These are phyloP conservation scores for Haplosporangium sp. DNA, from an alignment of 371 early-diverging fungal genomes.

Conservation along the genomic window DNA sequence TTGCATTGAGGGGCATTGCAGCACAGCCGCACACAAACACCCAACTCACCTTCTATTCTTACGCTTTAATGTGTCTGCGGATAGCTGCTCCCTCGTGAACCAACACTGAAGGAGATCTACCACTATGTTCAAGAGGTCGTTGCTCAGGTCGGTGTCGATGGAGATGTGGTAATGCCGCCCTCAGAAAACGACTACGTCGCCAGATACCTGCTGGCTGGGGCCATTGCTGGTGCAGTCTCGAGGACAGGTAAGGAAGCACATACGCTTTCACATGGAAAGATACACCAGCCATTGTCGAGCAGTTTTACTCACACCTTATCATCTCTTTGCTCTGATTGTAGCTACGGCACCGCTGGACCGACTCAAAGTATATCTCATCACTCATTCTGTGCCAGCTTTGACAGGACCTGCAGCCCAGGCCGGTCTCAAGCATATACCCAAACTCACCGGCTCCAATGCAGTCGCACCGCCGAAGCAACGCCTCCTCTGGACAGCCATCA, in stretches of 20 bases:
- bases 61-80: neutral
- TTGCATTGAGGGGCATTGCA: neutral
- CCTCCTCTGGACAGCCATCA: slow-evolving; percentile 53
- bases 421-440: slow-evolving; percentile 49
- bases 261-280: no score
- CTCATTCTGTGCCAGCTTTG: slow-evolving; percentile 56
- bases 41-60: no score
- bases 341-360: slow-evolving; percentile 86
- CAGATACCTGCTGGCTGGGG: slow-evolving; percentile 79
- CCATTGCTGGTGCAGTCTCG: slow-evolving; percentile 81
- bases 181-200: slow-evolving; percentile 57
- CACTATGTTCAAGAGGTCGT: slow-evolving; percentile 68
- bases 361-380: slow-evolving; percentile 77
- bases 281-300: no score
- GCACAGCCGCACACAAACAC: neutral
- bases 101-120: slow-evolving; percentile 69
- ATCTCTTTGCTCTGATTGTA: slow-evolving; percentile 2
- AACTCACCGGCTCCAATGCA: slow-evolving; percentile 14
- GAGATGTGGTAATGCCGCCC: slow-evolving; percentile 68
- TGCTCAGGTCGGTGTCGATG: slow-evolving; percentile 68
- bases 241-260: slow-evolving; percentile 60
- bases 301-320: neutral
- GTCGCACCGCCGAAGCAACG: slow-evolving; percentile 46
- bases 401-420: slow-evolving; percentile 36
- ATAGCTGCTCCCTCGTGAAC: slow-evolving; percentile 59